Percentiles rank a stretch among this genome's conserved stretches.
These are phyloP conservation scores for Juglanconis oblonga DNA, from an alignment of 2,329 filamentous ascomycete species.

Conservation along the genomic window DNA sequence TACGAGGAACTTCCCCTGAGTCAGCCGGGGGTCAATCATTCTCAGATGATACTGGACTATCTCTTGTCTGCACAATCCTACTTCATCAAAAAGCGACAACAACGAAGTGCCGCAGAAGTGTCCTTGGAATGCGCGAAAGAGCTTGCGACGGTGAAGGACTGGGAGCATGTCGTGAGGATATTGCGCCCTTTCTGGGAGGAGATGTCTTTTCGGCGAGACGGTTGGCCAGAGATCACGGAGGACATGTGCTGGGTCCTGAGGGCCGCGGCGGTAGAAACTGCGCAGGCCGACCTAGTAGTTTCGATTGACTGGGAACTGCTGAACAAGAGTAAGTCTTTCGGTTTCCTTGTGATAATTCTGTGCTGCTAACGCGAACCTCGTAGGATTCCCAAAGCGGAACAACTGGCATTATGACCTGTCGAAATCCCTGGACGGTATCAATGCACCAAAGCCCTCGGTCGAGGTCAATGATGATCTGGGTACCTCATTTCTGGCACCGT, in stretches of 20 bases:
- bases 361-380: slow-evolving; percentile 20
- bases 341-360: background rate
- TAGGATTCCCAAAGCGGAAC: slow-evolving; percentile 52
- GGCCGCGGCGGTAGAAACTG: slow-evolving; percentile 50
- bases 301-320: slow-evolving; percentile 66
- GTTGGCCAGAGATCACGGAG: slow-evolving; percentile 59
- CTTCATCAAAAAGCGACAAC: slow-evolving; percentile 53
- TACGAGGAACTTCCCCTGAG: slow-evolving; percentile 56
- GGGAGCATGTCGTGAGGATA: slow-evolving; percentile 52
- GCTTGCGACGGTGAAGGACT: slow-evolving; percentile 46
- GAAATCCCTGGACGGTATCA: slow-evolving; percentile 52
- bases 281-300: slow-evolving; percentile 54
- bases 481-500: slow-evolving; percentile 51
- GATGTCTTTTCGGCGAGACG: slow-evolving; percentile 53
- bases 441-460: slow-evolving; percentile 44
- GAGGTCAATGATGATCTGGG: slow-evolving; percentile 48
- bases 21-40: slow-evolving; percentile 51
- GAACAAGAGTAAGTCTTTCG: slow-evolving; percentile 49
- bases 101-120: slow-evolving; percentile 52
- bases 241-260: slow-evolving; percentile 61
- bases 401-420: slow-evolving; percentile 62
- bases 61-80: slow-evolving; percentile 50
- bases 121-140: slow-evolving; percentile 57
- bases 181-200: slow-evolving; percentile 58
- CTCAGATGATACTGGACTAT: slow-evolving; percentile 51